These are phyloP conservation scores for Mentha longifolia DNA, from an alignment of 257 asterid species.

Conservation along the genomic window DNA sequence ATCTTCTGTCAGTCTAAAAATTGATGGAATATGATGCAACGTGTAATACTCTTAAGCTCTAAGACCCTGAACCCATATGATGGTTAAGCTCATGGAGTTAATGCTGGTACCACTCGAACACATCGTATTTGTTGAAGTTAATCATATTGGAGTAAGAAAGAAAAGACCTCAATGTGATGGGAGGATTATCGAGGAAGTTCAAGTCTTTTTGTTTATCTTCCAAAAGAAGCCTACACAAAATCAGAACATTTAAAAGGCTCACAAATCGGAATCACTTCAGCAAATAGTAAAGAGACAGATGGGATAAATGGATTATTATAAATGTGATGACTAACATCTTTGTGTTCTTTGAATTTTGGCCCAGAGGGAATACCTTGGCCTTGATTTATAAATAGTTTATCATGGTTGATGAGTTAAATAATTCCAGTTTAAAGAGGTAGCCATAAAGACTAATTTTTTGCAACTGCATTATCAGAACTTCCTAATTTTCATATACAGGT, in stretches of 20 bases:
- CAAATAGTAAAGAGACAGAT: neutral
- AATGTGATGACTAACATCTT: slow-evolving; percentile 3
- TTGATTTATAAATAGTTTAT: neutral
- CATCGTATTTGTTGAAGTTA: neutral
- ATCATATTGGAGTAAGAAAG: slow-evolving; percentile 1
- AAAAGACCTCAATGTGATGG: slow-evolving; percentile 3
- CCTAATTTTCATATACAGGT: neutral
- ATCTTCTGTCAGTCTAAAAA: slow-evolving; percentile 4
- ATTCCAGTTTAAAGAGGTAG: neutral
- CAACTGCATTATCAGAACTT: neutral
- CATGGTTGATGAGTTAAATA: neutral
- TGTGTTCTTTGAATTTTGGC: neutral
- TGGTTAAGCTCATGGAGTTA: slow-evolving; percentile 5
- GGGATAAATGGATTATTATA: slow-evolving; percentile 2
- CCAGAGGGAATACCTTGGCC: neutral
- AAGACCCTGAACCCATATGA: slow-evolving; percentile 8
- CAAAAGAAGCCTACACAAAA: neutral
- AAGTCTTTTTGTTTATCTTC: neutral
- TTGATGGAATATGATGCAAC: slow-evolving; percentile 1
- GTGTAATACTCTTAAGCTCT: slow-evolving; percentile 5
- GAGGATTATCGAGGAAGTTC: slow-evolving; percentile 8
- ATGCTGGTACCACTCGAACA: neutral
- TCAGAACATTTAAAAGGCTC: slow-evolving; percentile 6
- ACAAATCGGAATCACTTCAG: slow-evolving; percentile 4
- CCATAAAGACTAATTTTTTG: neutral